Conservation (phyloP, 352 stramenopile genomes). For the Pythium oligandrum region DNA sequence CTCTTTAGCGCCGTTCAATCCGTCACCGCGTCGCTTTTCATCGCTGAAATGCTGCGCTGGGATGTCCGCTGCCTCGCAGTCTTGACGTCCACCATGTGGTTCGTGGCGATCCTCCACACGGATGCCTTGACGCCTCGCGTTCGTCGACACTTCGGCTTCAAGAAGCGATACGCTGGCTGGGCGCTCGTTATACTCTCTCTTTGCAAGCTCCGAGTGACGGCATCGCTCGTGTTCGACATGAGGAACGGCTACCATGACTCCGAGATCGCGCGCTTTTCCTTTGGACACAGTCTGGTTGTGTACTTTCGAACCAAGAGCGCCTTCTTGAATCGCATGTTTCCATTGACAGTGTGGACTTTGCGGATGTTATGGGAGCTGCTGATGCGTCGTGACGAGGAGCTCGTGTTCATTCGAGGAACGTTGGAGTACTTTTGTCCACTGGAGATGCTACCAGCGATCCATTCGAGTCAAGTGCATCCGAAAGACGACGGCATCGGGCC, state of each 20-base stretch:
- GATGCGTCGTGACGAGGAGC: constrained; percentile 6
- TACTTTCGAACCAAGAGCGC: constrained; percentile 6
- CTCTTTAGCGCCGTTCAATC: constrained; percentile 1
- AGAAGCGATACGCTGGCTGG: constrained; percentile 3
- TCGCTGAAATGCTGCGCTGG: constrained; percentile 1
- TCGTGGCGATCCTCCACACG: constrained; percentile 2
- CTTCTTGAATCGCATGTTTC: constrained; percentile 12
- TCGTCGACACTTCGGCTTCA: not conserved
- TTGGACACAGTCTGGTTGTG: not conserved
- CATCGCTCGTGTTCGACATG: constrained; percentile 5
- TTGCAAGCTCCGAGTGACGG: constrained; percentile 1
- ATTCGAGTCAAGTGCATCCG: not conserved
- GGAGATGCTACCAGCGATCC: constrained; percentile 5
- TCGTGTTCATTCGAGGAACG: constrained; percentile 8
- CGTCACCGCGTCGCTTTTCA: not conserved
- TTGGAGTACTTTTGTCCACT: constrained; percentile 15
- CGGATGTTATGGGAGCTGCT: constrained; percentile 12
- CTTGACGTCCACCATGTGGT: constrained; percentile 2
- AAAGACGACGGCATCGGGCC: too few relatives aligned
- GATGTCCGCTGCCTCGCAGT: constrained; percentile 5
- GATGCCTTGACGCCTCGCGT: constrained; percentile 7
- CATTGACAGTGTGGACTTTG: constrained; percentile 6
- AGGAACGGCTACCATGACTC: constrained; percentile 5
- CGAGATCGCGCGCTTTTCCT: constrained; percentile 1
- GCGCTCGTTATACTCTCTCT: not conserved